These are phyloP conservation scores for Rubia yunnanensis DNA, from an alignment of 257 asterid genomes.

Conservation along the genomic window DNA sequence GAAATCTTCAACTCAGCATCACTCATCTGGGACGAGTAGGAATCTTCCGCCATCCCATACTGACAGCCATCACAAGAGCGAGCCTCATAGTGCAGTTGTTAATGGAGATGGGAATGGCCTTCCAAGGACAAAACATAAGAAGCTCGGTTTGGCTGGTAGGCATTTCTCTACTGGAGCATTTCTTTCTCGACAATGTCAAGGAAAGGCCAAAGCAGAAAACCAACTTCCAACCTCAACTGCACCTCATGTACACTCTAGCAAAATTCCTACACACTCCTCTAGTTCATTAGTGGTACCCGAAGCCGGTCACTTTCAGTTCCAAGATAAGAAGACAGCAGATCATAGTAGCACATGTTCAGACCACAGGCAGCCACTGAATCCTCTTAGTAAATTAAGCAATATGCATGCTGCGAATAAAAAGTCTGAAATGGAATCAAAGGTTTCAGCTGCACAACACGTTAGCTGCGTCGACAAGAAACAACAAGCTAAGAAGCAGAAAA, in stretches of 20 bases:
- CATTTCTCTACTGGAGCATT: slow-evolving; percentile 16
- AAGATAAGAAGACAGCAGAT: slow-evolving; percentile 6
- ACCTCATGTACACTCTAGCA: slow-evolving; percentile 13
- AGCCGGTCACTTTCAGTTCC: slow-evolving; percentile 13
- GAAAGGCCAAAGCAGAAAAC: slow-evolving; percentile 39
- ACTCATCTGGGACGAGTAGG: slow-evolving; percentile 9
- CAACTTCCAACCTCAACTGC: slow-evolving; percentile 17
- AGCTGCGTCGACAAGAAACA: slow-evolving; percentile 22
- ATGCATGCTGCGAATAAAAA: slow-evolving; percentile 11
- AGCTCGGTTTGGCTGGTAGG: slow-evolving; percentile 30
- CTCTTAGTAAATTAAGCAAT: slow-evolving; percentile 19
- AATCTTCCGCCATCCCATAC: slow-evolving; percentile 2
- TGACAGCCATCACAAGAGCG: slow-evolving; percentile 14
- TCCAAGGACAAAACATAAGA: slow-evolving; percentile 22
- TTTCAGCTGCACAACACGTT: slow-evolving; percentile 9
- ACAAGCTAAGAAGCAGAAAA: slow-evolving; percentile 17
- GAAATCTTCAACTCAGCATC: slow-evolving; percentile 10
- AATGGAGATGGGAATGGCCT: slow-evolving; percentile 20
- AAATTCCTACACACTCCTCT: slow-evolving; percentile 12
- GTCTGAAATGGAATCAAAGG: slow-evolving; percentile 18
- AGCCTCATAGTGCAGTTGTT: slow-evolving; percentile 13
- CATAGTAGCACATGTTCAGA: slow-evolving; percentile 2
- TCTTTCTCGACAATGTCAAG: slow-evolving; percentile 14
- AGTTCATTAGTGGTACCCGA: slow-evolving; percentile 15
- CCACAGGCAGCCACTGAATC: slow-evolving; percentile 19